These are phyloP conservation scores for Trametes cingulata DNA, from an alignment of 768 basidiomycete genomes.

Conservation along the genomic window DNA sequence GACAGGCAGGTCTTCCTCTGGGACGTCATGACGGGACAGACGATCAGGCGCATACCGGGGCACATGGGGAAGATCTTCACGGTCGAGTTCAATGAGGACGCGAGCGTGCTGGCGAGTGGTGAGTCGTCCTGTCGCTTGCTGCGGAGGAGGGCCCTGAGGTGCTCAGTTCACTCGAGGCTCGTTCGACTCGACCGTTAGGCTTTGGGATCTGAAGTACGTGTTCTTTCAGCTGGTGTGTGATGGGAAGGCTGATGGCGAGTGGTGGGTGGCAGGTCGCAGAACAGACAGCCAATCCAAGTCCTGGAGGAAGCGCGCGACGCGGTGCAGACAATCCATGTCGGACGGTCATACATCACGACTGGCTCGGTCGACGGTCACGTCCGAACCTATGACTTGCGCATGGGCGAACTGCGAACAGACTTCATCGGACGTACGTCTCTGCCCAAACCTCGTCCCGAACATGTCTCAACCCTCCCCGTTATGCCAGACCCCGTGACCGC, in stretches of 20 bases:
- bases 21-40: slow-evolving; percentile 90
- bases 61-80: slow-evolving; percentile 90
- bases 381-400: slow-evolving; percentile 92
- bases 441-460: neutral
- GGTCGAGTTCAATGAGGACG: slow-evolving; percentile 89
- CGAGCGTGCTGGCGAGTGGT: slow-evolving; percentile 89
- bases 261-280: slow-evolving; percentile 59
- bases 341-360: slow-evolving; percentile 63
- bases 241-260: neutral
- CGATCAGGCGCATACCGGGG: slow-evolving; percentile 79
- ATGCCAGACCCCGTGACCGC: slow-evolving; percentile 83
- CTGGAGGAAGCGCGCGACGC: slow-evolving; percentile 88
- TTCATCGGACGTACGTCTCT: slow-evolving; percentile 79
- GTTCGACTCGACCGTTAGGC: slow-evolving; percentile 84
- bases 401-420: slow-evolving; percentile 87
- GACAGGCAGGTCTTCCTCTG: slow-evolving; percentile 92
- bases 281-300: slow-evolving; percentile 85
- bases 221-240: neutral
- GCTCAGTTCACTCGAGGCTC: slow-evolving; percentile 56
- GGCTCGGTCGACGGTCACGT: slow-evolving; percentile 93
- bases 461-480: neutral
- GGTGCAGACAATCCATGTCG: slow-evolving; percentile 76
- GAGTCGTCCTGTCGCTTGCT: slow-evolving; percentile 23
- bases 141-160: slow-evolving; percentile 12
- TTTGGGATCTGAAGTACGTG: slow-evolving; percentile 89